Percentiles rank a stretch among this genome's conserved stretches.
Conservation (phyloP, 2,329 filamentous ascomycete species). For the Septoria petroselini region DNA sequence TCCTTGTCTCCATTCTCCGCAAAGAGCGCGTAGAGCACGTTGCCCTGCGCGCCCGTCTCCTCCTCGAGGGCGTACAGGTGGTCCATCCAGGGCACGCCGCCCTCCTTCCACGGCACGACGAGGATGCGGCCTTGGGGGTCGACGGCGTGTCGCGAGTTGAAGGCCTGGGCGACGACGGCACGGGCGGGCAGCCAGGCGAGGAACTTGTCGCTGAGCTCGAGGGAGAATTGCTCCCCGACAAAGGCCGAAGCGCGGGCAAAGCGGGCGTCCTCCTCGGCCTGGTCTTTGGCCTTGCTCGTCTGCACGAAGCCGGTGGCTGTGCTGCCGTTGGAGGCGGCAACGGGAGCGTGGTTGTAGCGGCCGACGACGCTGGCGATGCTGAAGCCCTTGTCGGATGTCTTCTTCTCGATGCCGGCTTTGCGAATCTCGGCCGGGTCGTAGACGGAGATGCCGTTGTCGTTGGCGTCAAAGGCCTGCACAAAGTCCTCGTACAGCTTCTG, state of each 20-base stretch:
- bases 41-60: slow-evolving; percentile 47
- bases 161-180: slow-evolving; percentile 71
- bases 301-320: slow-evolving; percentile 19
- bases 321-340: slow-evolving; percentile 23
- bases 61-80: slow-evolving; percentile 86
- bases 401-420: slow-evolving; percentile 72
- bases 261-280: slow-evolving; percentile 73
- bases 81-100: slow-evolving; percentile 91
- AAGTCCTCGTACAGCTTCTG: slow-evolving; percentile 90
- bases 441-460: slow-evolving; percentile 88
- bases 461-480: slow-evolving; percentile 92
- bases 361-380: slow-evolving; percentile 85
- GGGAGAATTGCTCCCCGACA: slow-evolving; percentile 84
- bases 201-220: slow-evolving; percentile 73
- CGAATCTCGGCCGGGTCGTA: slow-evolving; percentile 71
- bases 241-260: slow-evolving; percentile 75
- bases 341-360: slow-evolving; percentile 64
- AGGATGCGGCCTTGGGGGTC: slow-evolving; percentile 76
- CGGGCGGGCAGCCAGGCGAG: slow-evolving; percentile 84
- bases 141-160: slow-evolving; percentile 62
- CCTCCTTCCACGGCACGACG: slow-evolving; percentile 61
- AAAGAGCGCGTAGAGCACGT: slow-evolving; percentile 84
- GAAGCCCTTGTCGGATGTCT: slow-evolving; percentile 79
- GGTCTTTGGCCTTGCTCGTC: slow-evolving; percentile 43
- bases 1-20: slow-evolving; percentile 73